Percentiles rank a stretch among this genome's conserved stretches.
Evolutionary conservation across 2,329 filamentous ascomycete genomes (phyloP).

Genomic region (Cercospora sp.): DNA sequence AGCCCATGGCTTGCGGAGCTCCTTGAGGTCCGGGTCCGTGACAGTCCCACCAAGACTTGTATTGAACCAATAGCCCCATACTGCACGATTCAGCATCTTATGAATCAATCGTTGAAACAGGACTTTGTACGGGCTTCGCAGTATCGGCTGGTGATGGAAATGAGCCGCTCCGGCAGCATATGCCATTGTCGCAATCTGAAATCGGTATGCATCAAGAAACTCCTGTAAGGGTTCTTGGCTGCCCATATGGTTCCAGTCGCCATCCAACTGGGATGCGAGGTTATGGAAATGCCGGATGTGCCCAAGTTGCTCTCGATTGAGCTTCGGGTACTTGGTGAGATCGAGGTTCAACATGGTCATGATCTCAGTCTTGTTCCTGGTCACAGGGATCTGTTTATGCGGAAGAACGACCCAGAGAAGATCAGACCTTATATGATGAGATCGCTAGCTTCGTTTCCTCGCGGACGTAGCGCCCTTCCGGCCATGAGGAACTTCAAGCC

Average conservation of each 20-base stretch:
- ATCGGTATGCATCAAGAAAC: constrained; percentile 42
- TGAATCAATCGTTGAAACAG: constrained; percentile 42
- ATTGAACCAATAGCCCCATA: constrained; percentile 50
- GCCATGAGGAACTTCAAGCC: neutral
- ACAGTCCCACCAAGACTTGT: constrained; percentile 39
- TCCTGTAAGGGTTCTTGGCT: constrained; percentile 43
- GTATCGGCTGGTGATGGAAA: constrained; percentile 43
- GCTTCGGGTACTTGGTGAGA: constrained; percentile 19
- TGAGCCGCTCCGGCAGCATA: constrained; percentile 44
- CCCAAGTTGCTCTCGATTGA: constrained; percentile 34
- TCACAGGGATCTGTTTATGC: neutral
- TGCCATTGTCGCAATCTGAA: constrained; percentile 46
- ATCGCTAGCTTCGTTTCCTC: neutral
- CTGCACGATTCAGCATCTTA: constrained; percentile 47
- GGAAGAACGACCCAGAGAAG: neutral
- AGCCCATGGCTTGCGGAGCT: constrained; percentile 46
- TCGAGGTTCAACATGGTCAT: neutral
- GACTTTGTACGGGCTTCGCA: constrained; percentile 40
- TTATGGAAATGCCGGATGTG: constrained; percentile 45
- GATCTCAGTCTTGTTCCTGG: neutral
- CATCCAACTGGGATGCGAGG: constrained; percentile 34
- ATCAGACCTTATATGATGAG: neutral
- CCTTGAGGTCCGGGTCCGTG: constrained; percentile 42
- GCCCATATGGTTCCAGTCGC: constrained; percentile 40
- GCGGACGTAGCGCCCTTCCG: neutral